Evolutionary conservation across 2,329 filamentous ascomycete genomes (phyloP).

Genomic region (Microcera coccophila): DNA sequence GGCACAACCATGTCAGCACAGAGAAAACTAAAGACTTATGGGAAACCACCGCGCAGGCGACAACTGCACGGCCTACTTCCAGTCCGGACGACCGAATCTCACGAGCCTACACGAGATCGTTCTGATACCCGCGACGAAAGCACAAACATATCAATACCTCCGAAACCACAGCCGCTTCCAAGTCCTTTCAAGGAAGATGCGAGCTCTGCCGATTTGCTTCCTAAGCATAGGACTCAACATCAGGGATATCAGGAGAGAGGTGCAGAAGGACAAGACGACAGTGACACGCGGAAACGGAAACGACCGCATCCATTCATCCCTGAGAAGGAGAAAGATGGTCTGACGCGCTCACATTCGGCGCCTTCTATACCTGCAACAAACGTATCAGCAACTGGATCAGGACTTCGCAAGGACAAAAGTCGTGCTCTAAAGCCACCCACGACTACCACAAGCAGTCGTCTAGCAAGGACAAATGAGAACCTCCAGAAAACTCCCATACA

Average conservation of each 20-base stretch:
- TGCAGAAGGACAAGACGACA: conserved; percentile 12
- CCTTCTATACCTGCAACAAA: conserved; percentile 9
- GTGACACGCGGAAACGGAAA: conserved; percentile 22
- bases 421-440: conserved; percentile 2
- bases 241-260: conserved; percentile 3
- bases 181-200: too few relatives aligned
- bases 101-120: conserved; percentile 6
- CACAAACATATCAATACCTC: conserved; percentile 10
- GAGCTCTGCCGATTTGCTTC: too few relatives aligned
- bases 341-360: conserved; percentile 3
- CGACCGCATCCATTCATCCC: conserved; percentile 13
- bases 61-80: conserved; percentile 19
- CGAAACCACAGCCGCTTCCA: too few relatives aligned
- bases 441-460: conserved; percentile 7
- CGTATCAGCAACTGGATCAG: conserved; percentile 9
- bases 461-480: conserved; percentile 7
- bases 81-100: conserved; percentile 17
- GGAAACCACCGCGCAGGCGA: conserved; percentile 25
- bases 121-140: conserved; percentile 8
- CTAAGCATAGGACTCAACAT: too few relatives aligned
- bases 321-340: conserved; percentile 8
- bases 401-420: conserved; percentile 4
- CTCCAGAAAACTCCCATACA: not conserved
- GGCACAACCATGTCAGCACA: conserved; percentile 19
- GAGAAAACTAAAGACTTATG: conserved; percentile 27